A percentile compares a stretch with the other conserved stretches of the same genome.
Evolutionary conservation across 106 monocot species (phyloP).

Genomic region (Dioscorea alata): DNA sequence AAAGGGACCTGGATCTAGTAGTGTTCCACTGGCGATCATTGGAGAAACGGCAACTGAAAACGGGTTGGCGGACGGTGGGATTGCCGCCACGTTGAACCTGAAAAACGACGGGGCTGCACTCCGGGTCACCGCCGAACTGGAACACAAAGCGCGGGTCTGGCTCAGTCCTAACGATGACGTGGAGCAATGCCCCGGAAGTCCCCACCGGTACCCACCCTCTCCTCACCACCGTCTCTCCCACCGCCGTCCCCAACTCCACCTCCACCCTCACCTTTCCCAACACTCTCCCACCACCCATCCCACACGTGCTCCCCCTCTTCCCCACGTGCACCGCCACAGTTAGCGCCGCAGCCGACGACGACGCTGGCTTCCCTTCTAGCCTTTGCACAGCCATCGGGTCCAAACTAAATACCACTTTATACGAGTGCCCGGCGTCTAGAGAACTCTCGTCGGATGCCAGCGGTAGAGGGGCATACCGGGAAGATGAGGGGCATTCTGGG

Average conservation of each 20-base stretch:
- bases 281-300: constrained; percentile 20
- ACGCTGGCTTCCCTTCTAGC: constrained; percentile 13
- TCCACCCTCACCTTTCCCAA: constrained; percentile 41
- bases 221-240: constrained; percentile 22
- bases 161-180: constrained; percentile 69
- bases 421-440: constrained; percentile 2
- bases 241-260: constrained; percentile 22
- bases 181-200: constrained; percentile 21
- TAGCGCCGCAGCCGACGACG: constrained; percentile 12
- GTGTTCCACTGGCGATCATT: constrained; percentile 36
- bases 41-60: constrained; percentile 72
- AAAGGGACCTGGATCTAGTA: constrained; percentile 34
- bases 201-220: constrained; percentile 54
- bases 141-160: constrained; percentile 85
- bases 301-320: constrained; percentile 30
- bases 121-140: constrained; percentile 86
- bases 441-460: constrained; percentile 7
- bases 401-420: constrained; percentile 23
- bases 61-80: constrained; percentile 40
- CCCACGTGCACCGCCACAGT: constrained; percentile 38
- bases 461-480: constrained; percentile 17
- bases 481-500: constrained; percentile 19
- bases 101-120: constrained; percentile 81
- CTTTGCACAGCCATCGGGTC: constrained; percentile 23
- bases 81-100: constrained; percentile 42